A percentile compares a stretch with the other conserved stretches of the same genome.
Conservation (phyloP, 2,329 filamentous ascomycete genomes). For the Penicillium occitanis region DNA sequence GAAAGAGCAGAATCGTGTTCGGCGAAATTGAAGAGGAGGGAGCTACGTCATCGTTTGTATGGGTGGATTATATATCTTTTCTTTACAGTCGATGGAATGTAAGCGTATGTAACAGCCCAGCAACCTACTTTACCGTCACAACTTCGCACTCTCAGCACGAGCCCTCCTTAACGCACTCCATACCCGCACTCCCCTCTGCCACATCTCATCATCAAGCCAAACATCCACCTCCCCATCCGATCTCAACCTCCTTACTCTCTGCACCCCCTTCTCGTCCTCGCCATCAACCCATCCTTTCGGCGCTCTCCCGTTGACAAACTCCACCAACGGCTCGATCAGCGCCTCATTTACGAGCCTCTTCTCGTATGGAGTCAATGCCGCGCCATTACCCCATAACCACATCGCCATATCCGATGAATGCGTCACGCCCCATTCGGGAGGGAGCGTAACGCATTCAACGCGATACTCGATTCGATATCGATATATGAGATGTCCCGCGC, state of each 20-base stretch:
- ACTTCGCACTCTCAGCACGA: background rate
- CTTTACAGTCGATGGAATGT: too few species aligned
- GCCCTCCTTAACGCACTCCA: constrained; percentile 42
- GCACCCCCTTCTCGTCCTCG: constrained; percentile 24
- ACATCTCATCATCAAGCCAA: constrained; percentile 46
- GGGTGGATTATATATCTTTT: too few species aligned
- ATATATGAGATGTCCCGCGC: constrained; percentile 48
- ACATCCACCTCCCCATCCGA: constrained; percentile 48
- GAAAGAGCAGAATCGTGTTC: background rate
- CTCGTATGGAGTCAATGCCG: constrained; percentile 44
- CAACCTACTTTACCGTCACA: background rate
- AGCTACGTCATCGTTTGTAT: background rate
- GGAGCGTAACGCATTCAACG: constrained; percentile 47
- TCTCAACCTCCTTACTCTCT: constrained; percentile 47
- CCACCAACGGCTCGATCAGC: constrained; percentile 32
- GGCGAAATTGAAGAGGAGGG: background rate
- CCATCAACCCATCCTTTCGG: constrained; percentile 24
- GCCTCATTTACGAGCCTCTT: constrained; percentile 40
- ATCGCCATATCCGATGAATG: constrained; percentile 55
- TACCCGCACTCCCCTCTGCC: constrained; percentile 49
- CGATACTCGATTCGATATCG: constrained; percentile 58
- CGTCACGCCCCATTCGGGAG: constrained; percentile 54
- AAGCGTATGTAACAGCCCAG: background rate
- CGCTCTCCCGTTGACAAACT: constrained; percentile 23
- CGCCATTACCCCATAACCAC: constrained; percentile 58